These are phyloP conservation scores for Eustoma russellianum DNA, from an alignment of 257 asterid genomes.

Conservation along the genomic window DNA sequence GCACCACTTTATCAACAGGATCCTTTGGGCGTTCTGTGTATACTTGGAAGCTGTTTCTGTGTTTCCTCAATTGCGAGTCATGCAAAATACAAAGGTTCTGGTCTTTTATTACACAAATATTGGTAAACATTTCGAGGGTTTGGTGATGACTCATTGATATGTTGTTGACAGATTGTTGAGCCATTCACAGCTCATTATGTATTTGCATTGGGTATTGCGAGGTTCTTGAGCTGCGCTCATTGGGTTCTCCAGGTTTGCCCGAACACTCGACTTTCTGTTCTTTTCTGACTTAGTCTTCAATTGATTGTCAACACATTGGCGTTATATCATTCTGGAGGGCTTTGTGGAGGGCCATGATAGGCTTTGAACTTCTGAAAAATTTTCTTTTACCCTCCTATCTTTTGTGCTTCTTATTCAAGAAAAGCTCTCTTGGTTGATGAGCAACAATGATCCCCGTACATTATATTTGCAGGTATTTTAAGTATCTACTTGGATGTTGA, in stretches of 20 bases:
- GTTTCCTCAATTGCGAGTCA: conserved; percentile 41
- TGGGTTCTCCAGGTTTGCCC: conserved; percentile 45
- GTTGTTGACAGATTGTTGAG: conserved; percentile 34
- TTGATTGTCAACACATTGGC: too few species aligned
- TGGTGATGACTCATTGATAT: conserved; percentile 2
- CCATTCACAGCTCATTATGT: conserved; percentile 50
- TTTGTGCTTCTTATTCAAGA: too few species aligned
- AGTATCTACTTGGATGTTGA: too few species aligned
- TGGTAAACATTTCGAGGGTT: neutral
- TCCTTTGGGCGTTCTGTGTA: conserved; percentile 42
- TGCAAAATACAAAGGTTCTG: conserved; percentile 45
- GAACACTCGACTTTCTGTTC: conserved; percentile 2
- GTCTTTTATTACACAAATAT: neutral
- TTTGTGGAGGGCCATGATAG: too few species aligned
- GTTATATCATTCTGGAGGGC: too few species aligned
- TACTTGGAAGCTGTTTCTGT: conserved; percentile 47
- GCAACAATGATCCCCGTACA: too few species aligned
- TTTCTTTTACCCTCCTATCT: too few species aligned
- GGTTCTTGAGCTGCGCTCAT: conserved; percentile 51
- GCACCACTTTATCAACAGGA: conserved; percentile 28
- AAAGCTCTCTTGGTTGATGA: too few species aligned
- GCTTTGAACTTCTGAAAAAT: too few species aligned
- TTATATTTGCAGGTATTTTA: too few species aligned
- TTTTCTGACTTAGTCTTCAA: too few species aligned
- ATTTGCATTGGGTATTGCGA: conserved; percentile 43